Conservation (phyloP, 331 rosid species). For the Malus hybrid region DNA sequence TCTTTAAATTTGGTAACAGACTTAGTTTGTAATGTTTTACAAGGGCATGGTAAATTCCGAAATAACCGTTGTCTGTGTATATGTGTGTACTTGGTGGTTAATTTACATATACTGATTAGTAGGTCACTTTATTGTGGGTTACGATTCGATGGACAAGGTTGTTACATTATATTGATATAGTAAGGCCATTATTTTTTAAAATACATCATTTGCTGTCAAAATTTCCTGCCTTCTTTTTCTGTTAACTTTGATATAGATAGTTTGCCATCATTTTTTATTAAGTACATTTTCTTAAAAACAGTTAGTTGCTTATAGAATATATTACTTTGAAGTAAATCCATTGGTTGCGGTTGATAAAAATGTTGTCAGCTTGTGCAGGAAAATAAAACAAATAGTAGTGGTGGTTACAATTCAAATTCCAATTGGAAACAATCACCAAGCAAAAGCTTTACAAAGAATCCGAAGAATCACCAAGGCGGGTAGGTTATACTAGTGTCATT, state of each 20-base stretch:
- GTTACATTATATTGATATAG: neutral
- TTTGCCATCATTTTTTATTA: neutral
- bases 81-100: neutral
- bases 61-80: neutral
- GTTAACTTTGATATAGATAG: neutral
- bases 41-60: neutral
- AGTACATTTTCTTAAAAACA: neutral
- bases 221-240: neutral
- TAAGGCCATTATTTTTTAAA: neutral
- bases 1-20: neutral
- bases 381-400: constrained; percentile 23
- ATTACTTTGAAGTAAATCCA: neutral
- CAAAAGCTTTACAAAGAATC: constrained; percentile 43
- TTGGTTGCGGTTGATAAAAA: neutral
- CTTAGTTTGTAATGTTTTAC: neutral
- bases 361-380: constrained; percentile 39
- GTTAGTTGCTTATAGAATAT: neutral
- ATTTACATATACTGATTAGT: neutral
- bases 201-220: neutral
- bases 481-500: constrained; percentile 17
- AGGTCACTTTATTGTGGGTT: neutral
- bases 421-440: constrained; percentile 39
- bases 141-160: neutral
- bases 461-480: constrained; percentile 40
- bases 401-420: constrained; percentile 37